Base-by-base conservation (phyloP, 2,329 filamentous ascomycete species). In the Cercospora beticola region DNA sequence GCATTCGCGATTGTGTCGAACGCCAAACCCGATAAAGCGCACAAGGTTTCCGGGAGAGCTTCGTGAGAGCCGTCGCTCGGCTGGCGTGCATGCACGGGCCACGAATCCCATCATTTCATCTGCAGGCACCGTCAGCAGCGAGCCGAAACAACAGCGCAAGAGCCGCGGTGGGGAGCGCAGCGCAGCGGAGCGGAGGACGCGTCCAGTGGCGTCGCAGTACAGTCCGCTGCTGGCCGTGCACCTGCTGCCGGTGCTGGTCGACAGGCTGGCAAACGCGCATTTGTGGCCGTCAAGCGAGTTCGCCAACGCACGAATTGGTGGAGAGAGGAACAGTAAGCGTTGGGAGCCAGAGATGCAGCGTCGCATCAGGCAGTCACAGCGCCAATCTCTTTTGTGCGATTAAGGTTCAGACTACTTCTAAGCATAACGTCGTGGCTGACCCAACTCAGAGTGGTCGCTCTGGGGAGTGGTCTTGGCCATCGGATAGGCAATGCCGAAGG, bases 341-440 rank as follows among this genome's bases (percentile, higher is more conserved):
- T 62, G 56, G 52, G 49, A 49, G 40, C 62, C 65, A 65, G 49
- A 33, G 36, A 30, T 57, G 18, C 62, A 68, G 64, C 49, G 71
- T 73, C 71, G 66, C 62, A 73, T 72, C 60, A 43, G 72, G 72
- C 61, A 72, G 70, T 70, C 65, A 64, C 70, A 70, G 66, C 63
- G 70, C 62, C 69, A 67, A 71, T 72, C 69, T 59, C 60, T 63
- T 49, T 67, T 28, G 65, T 68, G 57, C 21, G 9, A 52, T 68
- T 72, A 72, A 62, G 60, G 64, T 73, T 71, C 58, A 58, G 60
- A 49, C 67, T 73, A 70, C 64, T 64, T 68, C 67, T 73, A 73
- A 73, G 72, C 72, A 73, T 73, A 72, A 71, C 40, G 62, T 58
- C 59, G 66, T 68, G 68, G 70, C 68, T 70, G 59, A 54, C 58